Base-by-base conservation (phyloP, 1,284 basidiomycete genomes). In the Ceratobasidium sp. region DNA sequence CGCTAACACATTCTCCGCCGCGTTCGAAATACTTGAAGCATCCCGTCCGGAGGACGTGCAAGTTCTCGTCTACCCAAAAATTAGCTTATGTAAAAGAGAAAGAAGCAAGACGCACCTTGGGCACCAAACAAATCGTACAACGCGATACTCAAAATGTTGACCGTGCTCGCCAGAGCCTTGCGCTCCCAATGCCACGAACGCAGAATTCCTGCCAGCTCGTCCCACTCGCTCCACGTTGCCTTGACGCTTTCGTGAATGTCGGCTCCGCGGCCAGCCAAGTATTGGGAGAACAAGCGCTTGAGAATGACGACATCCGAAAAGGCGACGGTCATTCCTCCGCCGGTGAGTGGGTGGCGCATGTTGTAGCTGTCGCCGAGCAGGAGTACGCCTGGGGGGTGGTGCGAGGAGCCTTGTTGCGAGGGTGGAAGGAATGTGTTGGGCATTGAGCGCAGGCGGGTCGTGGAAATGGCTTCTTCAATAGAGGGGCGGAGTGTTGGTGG, bases 21-120 rank as follows among this genome's bases (percentile, higher is more conserved):
- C 86, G 84, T 77, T 98, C 93, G 76, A 99, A 98, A 81, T 99
- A 99, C 77, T 93, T 93, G 86, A 99, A 98, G 80, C 97, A 99
- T 0, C 96, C 96, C 40, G 87, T 89, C 71, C 93, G 85, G 13
- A 99, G 87, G 0, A 96, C 88, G n/a, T 84, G 87, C 7, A 99
- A 85, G 58, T 85, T 82, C 64, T 88, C 87, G 73, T 90, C 93
- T 93, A 74, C 25, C 52, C 55, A n/a, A 68, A 73, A 72, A 40
- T 27, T 13, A 56, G 70, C 70, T n/a, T 38, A 40, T 15, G 7
- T 12, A 40, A 25, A 69, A 20, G n/a, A 29, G 17, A 4, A 43
- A 22, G 72, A 69, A 54, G 58, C n/a, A n/a, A 32, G n/a, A 80
- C 84, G 71, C 73, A 93, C 94, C 91, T 75, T 96, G 91, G 0